Conservation (phyloP, 345 rosid species). For the Eucalyptus tenuipes region DNA sequence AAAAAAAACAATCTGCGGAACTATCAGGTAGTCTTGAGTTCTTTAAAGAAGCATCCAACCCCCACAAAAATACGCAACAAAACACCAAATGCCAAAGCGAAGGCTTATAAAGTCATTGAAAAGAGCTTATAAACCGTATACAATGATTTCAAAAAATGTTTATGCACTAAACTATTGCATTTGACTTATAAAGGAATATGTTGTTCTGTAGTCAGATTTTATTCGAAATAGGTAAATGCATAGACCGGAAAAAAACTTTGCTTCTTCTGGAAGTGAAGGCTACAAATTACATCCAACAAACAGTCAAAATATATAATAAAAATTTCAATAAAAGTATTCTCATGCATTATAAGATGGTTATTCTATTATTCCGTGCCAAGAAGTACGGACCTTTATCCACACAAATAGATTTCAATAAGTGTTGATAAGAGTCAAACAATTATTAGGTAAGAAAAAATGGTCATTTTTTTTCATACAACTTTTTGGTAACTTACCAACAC, state of each 20-base stretch:
- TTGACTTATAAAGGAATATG: not conserved
- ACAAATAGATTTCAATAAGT: fast-evolving
- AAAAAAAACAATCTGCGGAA: no score
- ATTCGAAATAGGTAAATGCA: not conserved
- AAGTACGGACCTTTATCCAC: no score
- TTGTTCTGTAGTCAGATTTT: not conserved
- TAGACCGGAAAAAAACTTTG: not conserved
- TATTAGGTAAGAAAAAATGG: not conserved
- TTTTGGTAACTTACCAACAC: not conserved
- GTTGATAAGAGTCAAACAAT: not conserved
- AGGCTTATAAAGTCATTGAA: no score
- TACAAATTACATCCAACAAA: not conserved
- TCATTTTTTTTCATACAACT: not conserved
- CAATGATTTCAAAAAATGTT: no score
- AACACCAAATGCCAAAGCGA: no score
- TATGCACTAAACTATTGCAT: not conserved
- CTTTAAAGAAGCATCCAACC: no score
- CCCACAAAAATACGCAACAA: no score
- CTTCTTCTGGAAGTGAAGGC: not conserved
- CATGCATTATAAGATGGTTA: not conserved
- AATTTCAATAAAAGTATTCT: not conserved
- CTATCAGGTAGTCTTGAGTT: no score
- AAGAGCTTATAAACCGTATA: no score
- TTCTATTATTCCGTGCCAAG: no score
- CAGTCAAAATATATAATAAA: not conserved